phyloP scores from a whole-genome alignment of 148 eudicot genomes.

The Dianthus caryophyllus region DNA sequence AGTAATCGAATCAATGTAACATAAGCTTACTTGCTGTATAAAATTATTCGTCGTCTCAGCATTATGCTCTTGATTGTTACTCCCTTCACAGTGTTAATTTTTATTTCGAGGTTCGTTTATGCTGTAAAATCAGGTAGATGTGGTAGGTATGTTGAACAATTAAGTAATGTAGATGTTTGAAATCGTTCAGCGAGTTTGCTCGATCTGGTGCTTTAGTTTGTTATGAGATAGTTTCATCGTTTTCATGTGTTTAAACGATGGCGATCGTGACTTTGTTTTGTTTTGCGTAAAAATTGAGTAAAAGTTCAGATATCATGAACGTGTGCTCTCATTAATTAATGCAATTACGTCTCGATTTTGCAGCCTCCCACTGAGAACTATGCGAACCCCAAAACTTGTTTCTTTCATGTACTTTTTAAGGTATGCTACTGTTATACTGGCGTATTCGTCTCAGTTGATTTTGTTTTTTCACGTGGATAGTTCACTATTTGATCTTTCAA shows the following conservation, averaged over 20 bases:
- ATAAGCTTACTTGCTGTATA: not conserved
- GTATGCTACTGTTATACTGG: slow-evolving; percentile 26
- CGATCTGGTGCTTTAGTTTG: not conserved
- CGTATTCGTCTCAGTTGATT: not conserved
- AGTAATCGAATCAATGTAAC: not conserved
- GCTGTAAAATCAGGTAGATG: too few relatives aligned
- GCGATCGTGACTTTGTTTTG: not conserved
- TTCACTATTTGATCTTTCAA: not conserved
- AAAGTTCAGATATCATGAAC: too few relatives aligned
- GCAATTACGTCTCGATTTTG: slow-evolving; percentile 11
- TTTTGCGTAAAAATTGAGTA: not conserved
- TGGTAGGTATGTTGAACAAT: too few relatives aligned
- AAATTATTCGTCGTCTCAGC: not conserved
- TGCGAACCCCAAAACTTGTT: slow-evolving; percentile 81
- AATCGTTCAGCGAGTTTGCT: not conserved
- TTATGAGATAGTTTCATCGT: not conserved
- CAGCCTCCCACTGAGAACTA: slow-evolving; percentile 74
- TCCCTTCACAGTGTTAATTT: not conserved
- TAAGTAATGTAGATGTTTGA: too few relatives aligned
- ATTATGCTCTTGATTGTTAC: not conserved
- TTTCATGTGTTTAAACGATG: not conserved
- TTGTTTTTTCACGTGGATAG: not conserved
- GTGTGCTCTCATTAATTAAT: not conserved
- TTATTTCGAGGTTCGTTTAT: too few relatives aligned
- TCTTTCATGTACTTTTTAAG: slow-evolving; percentile 95